Conservation (phyloP, 1,284 basidiomycete species). For the Limonomyces culmigenus region DNA sequence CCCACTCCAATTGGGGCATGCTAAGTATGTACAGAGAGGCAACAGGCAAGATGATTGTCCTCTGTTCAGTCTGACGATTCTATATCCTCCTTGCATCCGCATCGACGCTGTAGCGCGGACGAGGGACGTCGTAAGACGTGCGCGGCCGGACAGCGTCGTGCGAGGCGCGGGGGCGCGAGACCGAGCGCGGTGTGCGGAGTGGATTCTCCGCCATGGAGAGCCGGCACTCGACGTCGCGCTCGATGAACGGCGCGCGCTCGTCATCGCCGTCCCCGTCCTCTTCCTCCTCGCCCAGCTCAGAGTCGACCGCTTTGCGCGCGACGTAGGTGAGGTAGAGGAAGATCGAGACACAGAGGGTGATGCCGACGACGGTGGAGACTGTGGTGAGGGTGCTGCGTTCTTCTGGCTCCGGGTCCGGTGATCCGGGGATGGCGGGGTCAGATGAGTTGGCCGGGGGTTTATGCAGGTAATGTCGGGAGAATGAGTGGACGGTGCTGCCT, state of each 20-base stretch:
- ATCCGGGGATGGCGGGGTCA: constrained; percentile 4
- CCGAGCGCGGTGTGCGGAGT: no score
- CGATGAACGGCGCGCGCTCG: constrained; percentile 20
- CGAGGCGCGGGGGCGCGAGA: no score
- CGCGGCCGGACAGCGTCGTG: no score
- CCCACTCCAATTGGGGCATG: no score
- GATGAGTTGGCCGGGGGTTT: neutral
- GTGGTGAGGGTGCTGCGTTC: constrained; percentile 33
- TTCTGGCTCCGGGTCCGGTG: constrained; percentile 12
- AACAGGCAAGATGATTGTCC: no score
- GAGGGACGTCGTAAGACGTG: no score
- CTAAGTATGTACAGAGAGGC: no score
- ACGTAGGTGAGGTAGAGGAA: constrained; percentile 68
- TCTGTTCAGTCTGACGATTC: no score
- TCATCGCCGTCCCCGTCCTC: constrained; percentile 15
- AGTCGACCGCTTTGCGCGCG: constrained; percentile 67
- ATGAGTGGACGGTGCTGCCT: constrained; percentile 70
- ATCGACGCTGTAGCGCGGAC: no score
- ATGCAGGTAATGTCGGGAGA: constrained; percentile 45
- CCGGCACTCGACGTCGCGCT: constrained; percentile 13
- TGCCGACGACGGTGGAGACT: constrained; percentile 52
- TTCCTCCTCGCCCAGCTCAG: constrained; percentile 39
- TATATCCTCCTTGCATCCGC: no score
- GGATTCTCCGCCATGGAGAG: constrained; percentile 22
- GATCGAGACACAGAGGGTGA: constrained; percentile 57